phyloP scores from a whole-genome alignment of 2,329 filamentous ascomycete species.

The Colletotrichum trifolii region DNA sequence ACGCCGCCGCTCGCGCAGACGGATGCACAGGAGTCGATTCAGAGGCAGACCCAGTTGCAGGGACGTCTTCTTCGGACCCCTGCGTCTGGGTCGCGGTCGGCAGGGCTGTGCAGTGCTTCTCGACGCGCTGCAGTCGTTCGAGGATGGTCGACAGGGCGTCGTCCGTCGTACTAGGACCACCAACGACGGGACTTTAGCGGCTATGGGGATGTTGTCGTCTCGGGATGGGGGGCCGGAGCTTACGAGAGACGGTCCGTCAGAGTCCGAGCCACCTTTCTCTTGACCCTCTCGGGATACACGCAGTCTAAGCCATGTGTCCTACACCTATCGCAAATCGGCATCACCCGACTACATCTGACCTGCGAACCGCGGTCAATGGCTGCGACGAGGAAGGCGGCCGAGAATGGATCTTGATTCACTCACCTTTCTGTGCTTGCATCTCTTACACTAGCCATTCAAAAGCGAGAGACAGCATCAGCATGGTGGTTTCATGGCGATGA shows the following conservation, averaged over 20 bases:
- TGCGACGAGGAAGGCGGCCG: no score
- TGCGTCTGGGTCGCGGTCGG: neutral
- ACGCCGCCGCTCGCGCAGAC: no score
- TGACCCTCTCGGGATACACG: conserved; percentile 42
- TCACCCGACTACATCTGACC: conserved; percentile 45
- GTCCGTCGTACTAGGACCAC: conserved; percentile 20
- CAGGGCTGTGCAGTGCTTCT: conserved; percentile 37
- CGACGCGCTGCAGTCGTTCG: conserved; percentile 44
- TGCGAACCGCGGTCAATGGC: conserved; percentile 5
- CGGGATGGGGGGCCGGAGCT: neutral
- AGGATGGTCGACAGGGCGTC: conserved; percentile 43
- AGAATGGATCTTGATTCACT: neutral
- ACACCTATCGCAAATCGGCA: conserved; percentile 44
- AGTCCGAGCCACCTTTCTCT: conserved; percentile 40
- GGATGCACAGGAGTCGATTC: no score
- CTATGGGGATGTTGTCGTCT: neutral
- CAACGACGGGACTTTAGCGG: conserved; percentile 13
- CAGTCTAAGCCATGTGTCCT: conserved; percentile 42
- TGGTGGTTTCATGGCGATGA: neutral
- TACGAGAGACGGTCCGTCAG: conserved; percentile 30
- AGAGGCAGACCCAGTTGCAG: no score
- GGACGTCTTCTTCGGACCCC: no score
- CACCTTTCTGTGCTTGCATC: conserved; percentile 29
- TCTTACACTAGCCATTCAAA: conserved; percentile 11
- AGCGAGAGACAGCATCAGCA: conserved; percentile 5